These are phyloP conservation scores for Uncinocarpus reesii DNA, from an alignment of 2,329 filamentous ascomycete genomes.

Conservation along the genomic window DNA sequence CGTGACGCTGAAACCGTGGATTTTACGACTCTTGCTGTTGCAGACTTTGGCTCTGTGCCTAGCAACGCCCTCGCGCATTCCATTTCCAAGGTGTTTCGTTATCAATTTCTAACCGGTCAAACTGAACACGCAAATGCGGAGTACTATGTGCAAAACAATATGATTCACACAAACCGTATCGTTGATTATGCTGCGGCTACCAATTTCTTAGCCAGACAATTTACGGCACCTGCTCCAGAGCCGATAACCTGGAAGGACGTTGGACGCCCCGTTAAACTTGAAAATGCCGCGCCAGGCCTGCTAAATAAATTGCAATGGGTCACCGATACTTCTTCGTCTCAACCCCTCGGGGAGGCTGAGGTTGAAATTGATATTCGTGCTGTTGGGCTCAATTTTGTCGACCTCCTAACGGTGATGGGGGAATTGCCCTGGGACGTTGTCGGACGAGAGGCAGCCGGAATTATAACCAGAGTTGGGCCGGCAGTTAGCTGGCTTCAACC, in stretches of 20 bases:
- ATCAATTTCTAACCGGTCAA: slow-evolving; percentile 10
- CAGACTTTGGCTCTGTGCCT: slow-evolving; percentile 8
- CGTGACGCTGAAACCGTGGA: slow-evolving; percentile 24
- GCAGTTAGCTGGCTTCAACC: slow-evolving; percentile 9
- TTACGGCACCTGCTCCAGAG: slow-evolving; percentile 1
- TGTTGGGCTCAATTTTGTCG: slow-evolving; percentile 21
- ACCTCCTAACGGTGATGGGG: slow-evolving; percentile 17
- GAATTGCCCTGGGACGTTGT: slow-evolving; percentile 7
- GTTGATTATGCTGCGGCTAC: slow-evolving; percentile 16
- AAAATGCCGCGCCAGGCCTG: slow-evolving; percentile 5
- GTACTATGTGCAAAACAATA: slow-evolving; percentile 18
- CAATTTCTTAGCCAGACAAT: slow-evolving; percentile 8
- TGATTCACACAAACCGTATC: slow-evolving; percentile 21
- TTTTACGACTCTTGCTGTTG: slow-evolving; percentile 21
- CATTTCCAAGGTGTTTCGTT: slow-evolving; percentile 19
- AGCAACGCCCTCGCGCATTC: slow-evolving; percentile 12
- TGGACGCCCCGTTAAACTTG: slow-evolving; percentile 6
- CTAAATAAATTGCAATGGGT: slow-evolving; percentile 11
- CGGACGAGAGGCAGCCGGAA: slow-evolving; percentile 14
- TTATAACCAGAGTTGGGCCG: slow-evolving; percentile 13
- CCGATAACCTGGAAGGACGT: slow-evolving; percentile 3
- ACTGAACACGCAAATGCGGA: slow-evolving; percentile 19
- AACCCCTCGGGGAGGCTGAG: slow-evolving; percentile 11
- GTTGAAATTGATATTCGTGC: slow-evolving; percentile 22
- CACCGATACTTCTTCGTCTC: background rate